A percentile compares a stretch with the other conserved stretches of the same genome.
Conservation (phyloP, 2,329 filamentous ascomycete genomes). For the Epichloe scottii region DNA sequence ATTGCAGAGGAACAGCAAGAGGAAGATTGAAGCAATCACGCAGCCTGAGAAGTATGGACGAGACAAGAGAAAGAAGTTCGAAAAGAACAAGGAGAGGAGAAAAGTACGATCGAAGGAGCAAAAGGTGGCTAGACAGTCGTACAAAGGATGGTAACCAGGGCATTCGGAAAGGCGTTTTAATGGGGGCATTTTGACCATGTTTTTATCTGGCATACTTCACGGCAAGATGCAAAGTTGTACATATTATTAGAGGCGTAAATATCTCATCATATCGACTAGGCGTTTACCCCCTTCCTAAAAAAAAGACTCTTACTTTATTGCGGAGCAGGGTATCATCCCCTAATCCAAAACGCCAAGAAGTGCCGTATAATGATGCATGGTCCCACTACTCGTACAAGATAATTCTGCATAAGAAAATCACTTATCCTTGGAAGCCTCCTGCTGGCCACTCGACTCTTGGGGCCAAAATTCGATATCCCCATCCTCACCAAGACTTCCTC, state of each 20-base stretch:
- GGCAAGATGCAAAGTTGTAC: not conserved
- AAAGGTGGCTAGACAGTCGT: conserved; percentile 58
- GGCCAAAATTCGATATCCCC: conserved; percentile 93
- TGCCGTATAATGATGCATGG: not conserved
- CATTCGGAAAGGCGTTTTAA: conserved; percentile 17
- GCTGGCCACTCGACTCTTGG: conserved; percentile 37
- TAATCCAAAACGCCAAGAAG: not conserved
- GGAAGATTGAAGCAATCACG: conserved; percentile 75
- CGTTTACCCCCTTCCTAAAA: not conserved
- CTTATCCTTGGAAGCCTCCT: not conserved
- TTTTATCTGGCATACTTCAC: not conserved
- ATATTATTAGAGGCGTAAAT: not conserved
- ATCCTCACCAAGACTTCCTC: conserved; percentile 57
- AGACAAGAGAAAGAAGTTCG: conserved; percentile 72
- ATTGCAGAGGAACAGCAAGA: conserved; percentile 66
- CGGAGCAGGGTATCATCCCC: not conserved
- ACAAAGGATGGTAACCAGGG: conserved; percentile 33
- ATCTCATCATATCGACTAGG: not conserved
- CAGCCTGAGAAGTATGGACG: conserved; percentile 67
- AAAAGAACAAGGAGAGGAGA: conserved; percentile 70
- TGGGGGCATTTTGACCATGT: not conserved
- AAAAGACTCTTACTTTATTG: not conserved
- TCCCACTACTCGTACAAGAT: not conserved
- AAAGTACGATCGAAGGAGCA: conserved; percentile 68
- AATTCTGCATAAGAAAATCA: not conserved